Percentiles rank a stretch among this genome's conserved stretches.
Evolutionary conservation across 225 moss, liverwort and hornwort species (phyloP).

Genomic region (Sphagnum contortum): DNA sequence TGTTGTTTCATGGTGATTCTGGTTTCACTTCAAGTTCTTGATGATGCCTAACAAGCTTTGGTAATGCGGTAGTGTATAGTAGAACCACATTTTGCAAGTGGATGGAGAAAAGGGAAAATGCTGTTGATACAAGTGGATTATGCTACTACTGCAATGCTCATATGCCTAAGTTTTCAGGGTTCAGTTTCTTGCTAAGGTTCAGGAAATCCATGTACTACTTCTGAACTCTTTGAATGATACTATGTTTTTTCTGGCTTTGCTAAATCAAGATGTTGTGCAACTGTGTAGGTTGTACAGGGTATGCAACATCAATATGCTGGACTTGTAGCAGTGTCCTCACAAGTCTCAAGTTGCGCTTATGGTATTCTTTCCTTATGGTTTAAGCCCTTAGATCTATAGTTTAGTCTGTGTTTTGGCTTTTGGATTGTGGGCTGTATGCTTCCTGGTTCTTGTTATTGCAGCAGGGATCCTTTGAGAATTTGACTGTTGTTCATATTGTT

Average conservation of each 20-base stretch:
- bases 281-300: slow-evolving; percentile 43
- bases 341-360: slow-evolving; percentile 50
- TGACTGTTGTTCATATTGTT: background rate
- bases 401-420: background rate
- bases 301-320: slow-evolving; percentile 57
- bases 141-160: background rate
- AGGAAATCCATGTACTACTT: background rate
- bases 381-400: no score
- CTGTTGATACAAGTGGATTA: background rate
- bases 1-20: no score
- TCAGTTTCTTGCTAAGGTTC: no score
- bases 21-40: no score
- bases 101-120: no score
- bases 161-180: background rate
- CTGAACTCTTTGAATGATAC: background rate
- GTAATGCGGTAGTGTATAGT: no score
- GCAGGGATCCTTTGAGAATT: no score
- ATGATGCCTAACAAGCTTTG: no score
- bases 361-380: slow-evolving; percentile 15
- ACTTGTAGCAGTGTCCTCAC: slow-evolving; percentile 44
- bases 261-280: background rate
- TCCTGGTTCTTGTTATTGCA: background rate
- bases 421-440: background rate
- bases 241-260: background rate
- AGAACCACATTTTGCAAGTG: no score